Conservation (phyloP, 2,329 filamentous ascomycete genomes). For the Blumeria graminis region DNA sequence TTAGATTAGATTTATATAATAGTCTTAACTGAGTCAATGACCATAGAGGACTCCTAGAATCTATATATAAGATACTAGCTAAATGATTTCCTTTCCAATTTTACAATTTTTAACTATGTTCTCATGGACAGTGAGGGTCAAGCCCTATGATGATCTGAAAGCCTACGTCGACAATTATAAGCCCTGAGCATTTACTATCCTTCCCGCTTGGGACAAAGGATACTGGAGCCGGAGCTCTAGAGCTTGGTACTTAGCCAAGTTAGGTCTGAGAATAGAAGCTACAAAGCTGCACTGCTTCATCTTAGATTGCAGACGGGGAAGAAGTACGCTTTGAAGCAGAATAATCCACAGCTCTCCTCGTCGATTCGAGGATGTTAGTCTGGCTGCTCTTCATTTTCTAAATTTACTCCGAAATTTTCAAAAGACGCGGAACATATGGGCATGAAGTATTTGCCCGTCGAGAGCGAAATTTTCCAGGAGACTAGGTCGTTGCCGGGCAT, state of each 20-base stretch:
- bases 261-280: background rate
- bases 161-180: too few species aligned
- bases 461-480: background rate
- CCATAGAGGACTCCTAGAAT: too few species aligned
- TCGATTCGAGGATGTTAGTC: background rate
- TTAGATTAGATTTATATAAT: too few species aligned
- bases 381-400: background rate
- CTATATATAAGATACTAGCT: too few species aligned
- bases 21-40: too few species aligned
- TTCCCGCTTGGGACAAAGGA: background rate
- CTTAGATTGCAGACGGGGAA: background rate
- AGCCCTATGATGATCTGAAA: too few species aligned
- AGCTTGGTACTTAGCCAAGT: background rate
- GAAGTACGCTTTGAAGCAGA: background rate
- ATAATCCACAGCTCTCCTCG: background rate
- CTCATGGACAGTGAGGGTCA: too few species aligned
- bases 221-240: background rate
- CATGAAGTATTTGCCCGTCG: background rate
- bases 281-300: background rate
- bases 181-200: background rate
- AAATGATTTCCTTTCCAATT: too few species aligned
- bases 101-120: too few species aligned
- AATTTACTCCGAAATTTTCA: background rate
- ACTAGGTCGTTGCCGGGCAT: background rate
- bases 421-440: background rate